Conservation (phyloP, 176 grass and related monocot genomes). For the Elymus sibiricus region DNA sequence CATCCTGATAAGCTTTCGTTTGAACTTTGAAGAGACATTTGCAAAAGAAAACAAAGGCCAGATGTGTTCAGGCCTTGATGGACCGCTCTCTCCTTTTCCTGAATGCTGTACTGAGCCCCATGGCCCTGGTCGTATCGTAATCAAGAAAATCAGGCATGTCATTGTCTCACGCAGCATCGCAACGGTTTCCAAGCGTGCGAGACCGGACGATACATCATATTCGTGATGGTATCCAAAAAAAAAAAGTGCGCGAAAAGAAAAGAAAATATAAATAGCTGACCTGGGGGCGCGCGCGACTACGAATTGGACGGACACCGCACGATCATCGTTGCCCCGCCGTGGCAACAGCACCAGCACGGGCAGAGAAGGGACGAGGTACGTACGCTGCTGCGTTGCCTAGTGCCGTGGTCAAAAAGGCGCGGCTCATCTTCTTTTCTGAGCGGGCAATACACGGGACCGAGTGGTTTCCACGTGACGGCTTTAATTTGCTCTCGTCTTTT, state of each 20-base stretch:
- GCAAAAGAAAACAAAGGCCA: background rate
- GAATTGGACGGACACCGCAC: background rate
- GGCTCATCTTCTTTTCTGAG: background rate
- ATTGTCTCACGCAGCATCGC: background rate
- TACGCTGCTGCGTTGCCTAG: background rate
- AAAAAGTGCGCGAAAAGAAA: background rate
- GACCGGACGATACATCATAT: background rate
- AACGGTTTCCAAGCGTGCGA: background rate
- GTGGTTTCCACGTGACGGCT: conserved; percentile 31
- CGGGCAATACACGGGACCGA: background rate
- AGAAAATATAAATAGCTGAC: too few relatives aligned
- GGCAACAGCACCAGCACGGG: background rate
- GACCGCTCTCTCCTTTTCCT: background rate
- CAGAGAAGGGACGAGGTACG: background rate
- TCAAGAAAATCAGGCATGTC: background rate
- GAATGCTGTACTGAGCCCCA: background rate
- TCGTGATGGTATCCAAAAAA: background rate
- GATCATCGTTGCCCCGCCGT: conserved; percentile 10
- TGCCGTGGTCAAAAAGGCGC: conserved; percentile 24
- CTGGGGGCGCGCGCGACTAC: background rate
- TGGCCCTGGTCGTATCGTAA: background rate
- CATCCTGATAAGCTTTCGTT: background rate
- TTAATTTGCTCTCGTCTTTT: conserved; percentile 15
- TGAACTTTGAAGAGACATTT: background rate
- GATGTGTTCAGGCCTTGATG: background rate